These are phyloP conservation scores for Aspergillus fumigatus DNA, from an alignment of 2,329 filamentous ascomycete species.

Conservation along the genomic window DNA sequence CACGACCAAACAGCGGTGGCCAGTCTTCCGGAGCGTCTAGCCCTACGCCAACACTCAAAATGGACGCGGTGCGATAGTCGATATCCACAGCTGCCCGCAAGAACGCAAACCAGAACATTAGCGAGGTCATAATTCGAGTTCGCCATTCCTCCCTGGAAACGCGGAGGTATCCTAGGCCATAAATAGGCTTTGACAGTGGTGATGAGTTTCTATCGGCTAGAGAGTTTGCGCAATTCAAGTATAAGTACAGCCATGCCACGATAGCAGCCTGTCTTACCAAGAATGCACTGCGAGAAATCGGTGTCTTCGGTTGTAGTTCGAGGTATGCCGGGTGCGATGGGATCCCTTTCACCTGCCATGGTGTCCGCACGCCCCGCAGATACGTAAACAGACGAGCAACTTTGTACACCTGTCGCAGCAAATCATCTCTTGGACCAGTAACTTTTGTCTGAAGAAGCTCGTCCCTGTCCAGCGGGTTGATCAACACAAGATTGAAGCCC, in stretches of 20 bases:
- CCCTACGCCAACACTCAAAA: conserved; percentile 15
- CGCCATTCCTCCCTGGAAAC: conserved; percentile 10
- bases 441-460: not conserved
- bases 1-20: conserved; percentile 21
- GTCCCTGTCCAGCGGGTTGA: not conserved
- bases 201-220: not conserved
- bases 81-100: conserved; percentile 16
- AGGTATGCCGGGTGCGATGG: conserved; percentile 9
- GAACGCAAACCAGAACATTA: conserved; percentile 13
- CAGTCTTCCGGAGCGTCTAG: conserved; percentile 15
- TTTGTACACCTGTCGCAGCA: not conserved
- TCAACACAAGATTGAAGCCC: not conserved
- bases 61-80: conserved; percentile 15
- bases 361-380: conserved; percentile 18
- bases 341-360: conserved; percentile 18
- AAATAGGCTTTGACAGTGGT: not conserved
- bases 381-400: conserved; percentile 4
- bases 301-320: not conserved
- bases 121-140: conserved; percentile 5
- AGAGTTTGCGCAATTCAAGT: conserved; percentile 7
- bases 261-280: conserved; percentile 18
- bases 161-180: conserved; percentile 4
- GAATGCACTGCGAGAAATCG: conserved; percentile 7
- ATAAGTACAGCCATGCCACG: conserved; percentile 18
- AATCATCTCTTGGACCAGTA: not conserved